Percentiles rank a stretch among this genome's conserved stretches.
Evolutionary conservation across 2,329 filamentous ascomycete species (phyloP).

Genomic region (Diaporthe helianthi): DNA sequence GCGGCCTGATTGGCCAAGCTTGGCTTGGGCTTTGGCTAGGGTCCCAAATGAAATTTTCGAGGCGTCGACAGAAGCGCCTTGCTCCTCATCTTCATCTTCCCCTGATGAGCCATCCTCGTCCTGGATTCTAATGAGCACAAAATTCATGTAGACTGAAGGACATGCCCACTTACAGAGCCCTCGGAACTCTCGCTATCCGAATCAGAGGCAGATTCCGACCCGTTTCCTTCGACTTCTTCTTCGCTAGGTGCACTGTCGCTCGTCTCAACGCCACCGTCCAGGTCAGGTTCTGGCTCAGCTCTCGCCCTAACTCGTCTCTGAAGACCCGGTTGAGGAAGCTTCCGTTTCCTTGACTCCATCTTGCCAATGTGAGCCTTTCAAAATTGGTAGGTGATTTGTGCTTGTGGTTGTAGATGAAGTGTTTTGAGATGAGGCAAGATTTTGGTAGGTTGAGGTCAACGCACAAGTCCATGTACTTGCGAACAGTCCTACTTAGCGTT

Average conservation of each 20-base stretch:
- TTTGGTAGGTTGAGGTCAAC: constrained; percentile 18
- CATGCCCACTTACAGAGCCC: constrained; percentile 1
- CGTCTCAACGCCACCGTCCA: constrained; percentile 46
- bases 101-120: constrained; percentile 43
- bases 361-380: neutral
- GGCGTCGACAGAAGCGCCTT: constrained; percentile 52
- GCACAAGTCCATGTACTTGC: constrained; percentile 22
- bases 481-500: too few relatives aligned
- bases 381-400: neutral
- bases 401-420: neutral
- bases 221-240: constrained; percentile 35
- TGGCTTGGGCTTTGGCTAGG: constrained; percentile 84
- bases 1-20: constrained; percentile 53
- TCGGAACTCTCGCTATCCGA: constrained; percentile 16
- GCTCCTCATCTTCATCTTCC: constrained; percentile 42
- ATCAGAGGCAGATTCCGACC: constrained; percentile 1
- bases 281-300: constrained; percentile 52
- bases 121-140: constrained; percentile 33
- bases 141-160: neutral
- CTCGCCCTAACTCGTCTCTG: constrained; percentile 54
- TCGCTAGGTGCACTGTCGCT: constrained; percentile 38
- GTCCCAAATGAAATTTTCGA: constrained; percentile 83
- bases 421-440: constrained; percentile 18
- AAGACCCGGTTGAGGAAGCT: constrained; percentile 46
- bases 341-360: constrained; percentile 52